Evolutionary conservation across 177 flowering plant species (phyloP).

Genomic region (Vitis hybrid): DNA sequence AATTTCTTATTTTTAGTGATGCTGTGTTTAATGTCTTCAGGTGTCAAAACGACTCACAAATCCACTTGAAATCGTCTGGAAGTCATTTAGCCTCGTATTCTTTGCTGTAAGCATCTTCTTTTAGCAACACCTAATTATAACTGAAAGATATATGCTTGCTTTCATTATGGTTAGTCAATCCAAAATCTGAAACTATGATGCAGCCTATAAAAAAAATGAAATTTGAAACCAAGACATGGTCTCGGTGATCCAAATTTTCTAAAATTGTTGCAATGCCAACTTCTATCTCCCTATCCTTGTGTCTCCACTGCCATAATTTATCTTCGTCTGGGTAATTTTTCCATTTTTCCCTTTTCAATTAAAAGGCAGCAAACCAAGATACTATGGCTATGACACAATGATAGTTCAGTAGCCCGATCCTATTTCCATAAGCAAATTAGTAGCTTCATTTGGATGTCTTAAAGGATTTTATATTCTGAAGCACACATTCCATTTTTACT

Average conservation of each 20-base stretch:
- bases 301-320: too few relatives aligned
- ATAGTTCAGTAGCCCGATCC: not conserved
- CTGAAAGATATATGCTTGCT: not conserved
- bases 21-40: constrained; percentile 36
- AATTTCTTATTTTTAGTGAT: constrained; percentile 6
- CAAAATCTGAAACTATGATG: too few relatives aligned
- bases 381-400: too few relatives aligned
- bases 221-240: too few relatives aligned
- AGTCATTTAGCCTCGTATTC: constrained; percentile 94
- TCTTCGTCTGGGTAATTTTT: too few relatives aligned
- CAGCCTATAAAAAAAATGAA: too few relatives aligned
- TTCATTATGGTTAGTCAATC: not conserved
- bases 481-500: not conserved
- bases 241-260: too few relatives aligned
- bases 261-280: too few relatives aligned
- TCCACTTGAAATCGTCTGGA: constrained; percentile 90
- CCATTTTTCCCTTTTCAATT: too few relatives aligned
- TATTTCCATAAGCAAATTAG: not conserved
- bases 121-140: not conserved
- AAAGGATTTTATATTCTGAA: not conserved
- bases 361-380: too few relatives aligned
- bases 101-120: constrained; percentile 73
- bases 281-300: too few relatives aligned
- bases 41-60: constrained; percentile 68
- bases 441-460: not conserved